Evolutionary conservation across 768 basidiomycete species (phyloP).

Genomic region (Podaxis sp.): DNA sequence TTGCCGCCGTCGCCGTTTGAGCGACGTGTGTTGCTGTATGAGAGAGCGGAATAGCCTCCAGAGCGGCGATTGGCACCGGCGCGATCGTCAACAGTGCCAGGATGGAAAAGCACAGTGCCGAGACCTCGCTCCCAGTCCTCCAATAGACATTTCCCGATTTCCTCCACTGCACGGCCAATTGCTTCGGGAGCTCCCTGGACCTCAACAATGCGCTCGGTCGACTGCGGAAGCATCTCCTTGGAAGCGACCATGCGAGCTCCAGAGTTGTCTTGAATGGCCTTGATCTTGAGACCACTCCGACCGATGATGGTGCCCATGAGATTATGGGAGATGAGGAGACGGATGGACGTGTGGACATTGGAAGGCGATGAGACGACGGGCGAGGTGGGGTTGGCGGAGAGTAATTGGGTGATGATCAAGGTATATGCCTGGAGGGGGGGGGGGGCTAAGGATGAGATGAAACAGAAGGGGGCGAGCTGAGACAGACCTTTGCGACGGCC

Average conservation of each 20-base stretch:
- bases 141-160: slow-evolving; percentile 92
- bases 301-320: slow-evolving; percentile 99
- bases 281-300: slow-evolving; percentile 94
- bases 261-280: slow-evolving; percentile 95
- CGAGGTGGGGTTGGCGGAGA: slow-evolving; percentile 74
- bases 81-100: slow-evolving; percentile 78
- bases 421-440: slow-evolving; percentile 70
- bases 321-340: slow-evolving; percentile 97
- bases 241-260: slow-evolving; percentile 98
- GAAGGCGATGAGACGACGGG: slow-evolving; percentile 67
- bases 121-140: slow-evolving; percentile 96
- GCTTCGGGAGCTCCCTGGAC: slow-evolving; percentile 92
- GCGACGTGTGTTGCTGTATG: slow-evolving; percentile 40
- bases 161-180: slow-evolving; percentile 89
- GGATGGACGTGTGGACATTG: slow-evolving; percentile 80
- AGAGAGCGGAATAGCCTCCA: slow-evolving; percentile 32
- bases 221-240: slow-evolving; percentile 99
- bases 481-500: slow-evolving; percentile 80
- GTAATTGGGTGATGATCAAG: slow-evolving; percentile 89
- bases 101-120: slow-evolving; percentile 95
- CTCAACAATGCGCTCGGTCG: slow-evolving; percentile 98
- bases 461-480: slow-evolving; percentile 4
- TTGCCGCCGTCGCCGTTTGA: slow-evolving; percentile 54
- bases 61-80: slow-evolving; percentile 47
- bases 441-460: slow-evolving; percentile 13